Evolutionary conservation across 1,139 yeast genomes (phyloP), one percentile per base, ranked within the genome.

Genomic region (Casaregolazyma suthepensis): DNA sequence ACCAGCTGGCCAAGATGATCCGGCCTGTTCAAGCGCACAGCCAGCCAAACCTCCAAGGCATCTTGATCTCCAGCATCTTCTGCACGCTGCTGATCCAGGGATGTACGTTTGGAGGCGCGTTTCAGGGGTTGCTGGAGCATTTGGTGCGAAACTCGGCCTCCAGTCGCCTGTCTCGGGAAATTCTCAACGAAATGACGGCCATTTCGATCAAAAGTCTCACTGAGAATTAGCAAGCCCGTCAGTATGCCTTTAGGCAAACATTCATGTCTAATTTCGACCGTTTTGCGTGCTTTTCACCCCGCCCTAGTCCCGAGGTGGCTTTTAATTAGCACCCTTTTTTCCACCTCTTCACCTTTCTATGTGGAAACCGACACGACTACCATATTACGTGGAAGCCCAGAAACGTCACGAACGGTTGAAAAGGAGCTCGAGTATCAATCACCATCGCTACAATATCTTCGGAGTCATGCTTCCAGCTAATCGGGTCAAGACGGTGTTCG

Each of bases 341-440:
- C 31, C 40, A 35, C 17, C 40, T 35, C 40, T 35, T 35, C 17
- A 35, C 17, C 17, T 35, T 35, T 47, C 19, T 49, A 49, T 49
- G 52, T 49, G 52, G 52, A 49, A 49, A 44, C 52, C 52, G 31
- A 43, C 52, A 26, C 46, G 52, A 44, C 52, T 49, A 10, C 52
- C 52, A 43, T 49, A 49, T 37, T 49, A 49, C 43, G 38, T 44
- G 12, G 52, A 49, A 35, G 52, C 52, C 12, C 52, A 49, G 43
- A 49, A 44, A 44, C 46, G 52, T 18, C 52, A 49, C 52, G 52
- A 49, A 35, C 48, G 52, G 20, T 37, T 49, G 48, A 49, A 49
- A 35, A 19, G 47, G 22, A 43, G 44, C 18, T 40, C 50, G 20
- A 47, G 50, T 47, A 38, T 40, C 10, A 38, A 23, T 23, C 23